A percentile compares a stretch with the other conserved stretches of the same genome.
Evolutionary conservation across 306 rosid species (phyloP).

Genomic region (Lablab purpureus): DNA sequence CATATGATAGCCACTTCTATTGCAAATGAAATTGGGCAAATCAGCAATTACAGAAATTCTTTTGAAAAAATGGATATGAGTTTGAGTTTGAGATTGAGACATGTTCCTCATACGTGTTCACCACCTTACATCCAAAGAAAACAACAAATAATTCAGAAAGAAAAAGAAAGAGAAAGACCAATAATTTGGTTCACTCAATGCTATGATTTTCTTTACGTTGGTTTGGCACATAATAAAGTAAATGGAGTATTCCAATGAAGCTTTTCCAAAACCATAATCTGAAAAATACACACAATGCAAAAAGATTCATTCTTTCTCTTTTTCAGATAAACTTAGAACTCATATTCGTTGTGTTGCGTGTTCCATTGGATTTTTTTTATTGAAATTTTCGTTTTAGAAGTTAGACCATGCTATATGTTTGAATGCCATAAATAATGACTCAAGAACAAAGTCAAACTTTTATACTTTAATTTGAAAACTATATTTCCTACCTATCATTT

Average conservation of each 20-base stretch:
- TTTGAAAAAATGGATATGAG: constrained; percentile 18
- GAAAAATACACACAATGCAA: neutral
- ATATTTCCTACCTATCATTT: neutral
- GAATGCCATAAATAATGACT: constrained; percentile 1
- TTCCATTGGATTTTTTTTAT: neutral
- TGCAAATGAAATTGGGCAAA: neutral
- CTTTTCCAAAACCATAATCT: neutral
- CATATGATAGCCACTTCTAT: neutral
- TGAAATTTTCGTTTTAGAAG: neutral
- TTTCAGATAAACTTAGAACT: neutral
- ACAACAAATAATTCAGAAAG: neutral
- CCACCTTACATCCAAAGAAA: constrained; percentile 28
- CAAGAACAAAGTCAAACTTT: neutral
- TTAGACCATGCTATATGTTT: constrained; percentile 4
- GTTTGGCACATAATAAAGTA: constrained; percentile 9
- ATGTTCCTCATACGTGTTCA: constrained; percentile 26
- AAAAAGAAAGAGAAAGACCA: neutral
- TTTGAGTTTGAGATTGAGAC: neutral
- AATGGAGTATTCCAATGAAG: neutral
- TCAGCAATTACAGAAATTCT: neutral
- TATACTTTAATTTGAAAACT: neutral
- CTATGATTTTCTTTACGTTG: neutral
- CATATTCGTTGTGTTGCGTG: constrained; percentile 24
- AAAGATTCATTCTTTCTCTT: neutral
- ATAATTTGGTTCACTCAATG: constrained; percentile 26